Evolutionary conservation across 1,139 yeast genomes (phyloP), one percentile per base, ranked within the genome.

Genomic region (Hyphopichia burtonii): DNA sequence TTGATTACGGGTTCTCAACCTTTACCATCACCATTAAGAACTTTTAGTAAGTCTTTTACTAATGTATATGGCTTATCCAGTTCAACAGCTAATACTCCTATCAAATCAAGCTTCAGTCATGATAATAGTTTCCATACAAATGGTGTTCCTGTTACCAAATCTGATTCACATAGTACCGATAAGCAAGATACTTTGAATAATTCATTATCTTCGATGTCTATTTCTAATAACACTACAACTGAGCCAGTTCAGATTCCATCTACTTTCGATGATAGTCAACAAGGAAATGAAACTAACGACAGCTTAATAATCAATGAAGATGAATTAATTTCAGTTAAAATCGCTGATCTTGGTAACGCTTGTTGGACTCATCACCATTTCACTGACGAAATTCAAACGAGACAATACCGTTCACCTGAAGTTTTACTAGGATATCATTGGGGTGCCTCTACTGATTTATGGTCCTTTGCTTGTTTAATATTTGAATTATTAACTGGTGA

Each of bases 1-100:
- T 65, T 89, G 33, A 84, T 91, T 39, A 87, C 95, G 0, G 96
- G 93, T 1, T 84, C 93, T 0, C 93, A 86, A 57, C 96, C 96
- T 12, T 66, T 88, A 41, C 94, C 95, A 1, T 83, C 91, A 0
- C 93, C 95, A 2, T 68, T 86, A 44, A 71, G 79, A 48, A 71
- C 81, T 0, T 71, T 57, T 53, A 70, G 60, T 50, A 67, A 59
- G 51, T 63, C 68, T 22, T 67, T 68, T 41, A 61, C 72, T 27
- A 68, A 63, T 43, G 66, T 66, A 16, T 67, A 63, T 44, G 74
- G 72, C 10, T 58, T 69, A 32, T 61, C 76, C 7, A 59, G 54
- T 30, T 67, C 76, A 8, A 70, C 76, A 3, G 63, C 72, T 41
- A 71, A 69, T 48, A 71, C 76, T 1, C 78, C 78, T 3, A 57